Base-by-base conservation (phyloP, 352 stramenopile genomes). In the Thalassiosira mediterranea region DNA sequence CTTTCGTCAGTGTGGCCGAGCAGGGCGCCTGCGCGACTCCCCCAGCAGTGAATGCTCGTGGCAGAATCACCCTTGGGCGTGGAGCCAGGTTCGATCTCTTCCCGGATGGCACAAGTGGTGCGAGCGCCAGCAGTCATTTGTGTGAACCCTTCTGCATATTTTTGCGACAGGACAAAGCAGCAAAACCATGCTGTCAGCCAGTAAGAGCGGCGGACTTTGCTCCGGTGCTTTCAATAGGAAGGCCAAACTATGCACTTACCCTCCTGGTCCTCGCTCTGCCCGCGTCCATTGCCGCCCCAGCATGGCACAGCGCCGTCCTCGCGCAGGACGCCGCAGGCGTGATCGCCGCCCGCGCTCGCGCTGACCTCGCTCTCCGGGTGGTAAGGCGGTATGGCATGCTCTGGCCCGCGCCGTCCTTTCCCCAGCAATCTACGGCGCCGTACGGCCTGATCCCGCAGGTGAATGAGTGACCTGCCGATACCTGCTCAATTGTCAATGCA, bases 281-380 rank as follows among this genome's bases (percentile, higher is more conserved):
- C 70, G 31, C 61, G 60, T 1, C 40, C 42, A 62, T 79, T 79
- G 48, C 68, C 58, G 0, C 70, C 70, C 70, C 70, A 79, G 54
- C 70, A 79, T 32, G 25, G 42, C 66, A 79, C 48, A 8, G 21
- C 21, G 34, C 54, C 63, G 28, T 49, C 49, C 42, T 57, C 52
- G 13, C 23, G 7, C 0, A 73, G 37, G 28, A 78, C 28, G 19
- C 53, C 70, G 42, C 61, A 79, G 0, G 37, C 62, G 19, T 79
- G 61, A 73, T 79, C 44, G n/a, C 60, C 62, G 28, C 59, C 59
- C n/a, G 48, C 49, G 38, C 58, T 71, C 37, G 46, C 53, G 40
- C 52, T 74, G 19, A 79, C 47, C 31, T 79, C 37, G 29, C 52
- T 57, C 15, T 71, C 31, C 3, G 49, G 38, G 48, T 61, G 53